Conservation (phyloP, 768 basidiomycete genomes). For the Trametopsis cervina region DNA sequence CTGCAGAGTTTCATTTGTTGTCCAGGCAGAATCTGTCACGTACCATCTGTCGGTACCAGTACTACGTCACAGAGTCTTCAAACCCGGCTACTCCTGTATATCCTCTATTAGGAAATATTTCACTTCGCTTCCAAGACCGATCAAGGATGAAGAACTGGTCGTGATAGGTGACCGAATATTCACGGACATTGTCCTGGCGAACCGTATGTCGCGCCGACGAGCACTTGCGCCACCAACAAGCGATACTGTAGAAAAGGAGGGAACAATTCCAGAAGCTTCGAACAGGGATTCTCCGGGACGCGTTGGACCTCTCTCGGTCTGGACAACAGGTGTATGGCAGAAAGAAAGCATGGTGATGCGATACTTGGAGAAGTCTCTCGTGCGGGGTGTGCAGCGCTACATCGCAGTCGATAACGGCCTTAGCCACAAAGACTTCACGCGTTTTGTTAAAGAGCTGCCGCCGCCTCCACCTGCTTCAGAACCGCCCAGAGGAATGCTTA, state of each 20-base stretch:
- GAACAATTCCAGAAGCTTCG: not conserved
- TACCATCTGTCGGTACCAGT: constrained; percentile 76
- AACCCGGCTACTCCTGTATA: constrained; percentile 79
- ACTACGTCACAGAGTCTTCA: constrained; percentile 65
- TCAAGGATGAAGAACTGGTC: constrained; percentile 60
- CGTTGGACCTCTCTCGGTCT: constrained; percentile 55
- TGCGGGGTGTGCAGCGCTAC: constrained; percentile 39
- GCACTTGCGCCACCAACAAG: constrained; percentile 2
- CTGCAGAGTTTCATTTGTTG: not conserved
- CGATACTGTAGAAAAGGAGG: constrained; percentile 15
- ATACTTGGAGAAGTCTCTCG: constrained; percentile 46
- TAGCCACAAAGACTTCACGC: constrained; percentile 3
- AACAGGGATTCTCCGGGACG: constrained; percentile 3
- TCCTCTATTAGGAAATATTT: constrained; percentile 71
- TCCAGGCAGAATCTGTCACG: constrained; percentile 80
- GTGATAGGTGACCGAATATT: constrained; percentile 90
- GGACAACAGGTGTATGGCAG: constrained; percentile 68
- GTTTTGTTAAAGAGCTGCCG: constrained; percentile 14
- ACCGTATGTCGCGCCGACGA: constrained; percentile 45
- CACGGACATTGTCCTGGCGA: constrained; percentile 85
- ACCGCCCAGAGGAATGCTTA: not conserved
- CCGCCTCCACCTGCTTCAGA: not conserved
- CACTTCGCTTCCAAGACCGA: constrained; percentile 43
- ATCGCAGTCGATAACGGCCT: constrained; percentile 13
- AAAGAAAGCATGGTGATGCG: constrained; percentile 57